Evolutionary conservation across 2,329 filamentous ascomycete genomes (phyloP), one percentile per base, ranked within the genome.

Genomic region (Fusarium poae): DNA sequence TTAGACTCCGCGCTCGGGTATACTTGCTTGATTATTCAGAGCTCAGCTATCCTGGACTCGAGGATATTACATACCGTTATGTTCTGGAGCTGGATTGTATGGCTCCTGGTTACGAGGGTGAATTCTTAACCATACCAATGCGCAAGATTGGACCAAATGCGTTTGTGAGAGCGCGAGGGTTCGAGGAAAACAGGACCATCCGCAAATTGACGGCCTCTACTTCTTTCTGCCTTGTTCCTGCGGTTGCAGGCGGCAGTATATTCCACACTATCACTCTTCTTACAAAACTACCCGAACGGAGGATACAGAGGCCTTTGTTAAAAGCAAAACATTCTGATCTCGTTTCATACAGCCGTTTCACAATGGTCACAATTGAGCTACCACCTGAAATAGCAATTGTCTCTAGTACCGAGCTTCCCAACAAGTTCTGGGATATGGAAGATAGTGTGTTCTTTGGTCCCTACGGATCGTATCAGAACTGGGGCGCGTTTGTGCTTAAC

Each of bases 341-440:
- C 7, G 23, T 39, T 3, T 35, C 46, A 5, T 16, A 15, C 18
- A 37, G 6, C 16, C 48, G 48, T 6, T 29, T 20, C 11, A 16
- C 32, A 0, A 25, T 27, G 4, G 48, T 50, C 9, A 39, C 35
- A 20, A 27, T 50, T 6, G 23, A 27, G 23, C 9, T 37, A 5
- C 32, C 32, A 13, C 20, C 29, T 1, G 3, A 9, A 7, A n/a
- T 49, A 15, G 11, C 16, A 12, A 49, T 49, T 23, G 16, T 16
- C 2, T 13, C 16, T 16, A 34, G 21, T 15, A 49, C 30, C 4
- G 20, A 25, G 3, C 16, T 25, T 2, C 46, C 48, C 1, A 27
- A 27, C 3, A 50, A 50, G 23, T 25, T 50, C 13, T 50, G 48
- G 48, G 48, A 50, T 1, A 13, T 50, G 48, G 48, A 50, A 11